Percentiles rank a stretch among this genome's conserved stretches.
These are phyloP conservation scores for Tuber microsphaerosporum DNA, from an alignment of 495 filamentous ascomycete species.

Conservation along the genomic window DNA sequence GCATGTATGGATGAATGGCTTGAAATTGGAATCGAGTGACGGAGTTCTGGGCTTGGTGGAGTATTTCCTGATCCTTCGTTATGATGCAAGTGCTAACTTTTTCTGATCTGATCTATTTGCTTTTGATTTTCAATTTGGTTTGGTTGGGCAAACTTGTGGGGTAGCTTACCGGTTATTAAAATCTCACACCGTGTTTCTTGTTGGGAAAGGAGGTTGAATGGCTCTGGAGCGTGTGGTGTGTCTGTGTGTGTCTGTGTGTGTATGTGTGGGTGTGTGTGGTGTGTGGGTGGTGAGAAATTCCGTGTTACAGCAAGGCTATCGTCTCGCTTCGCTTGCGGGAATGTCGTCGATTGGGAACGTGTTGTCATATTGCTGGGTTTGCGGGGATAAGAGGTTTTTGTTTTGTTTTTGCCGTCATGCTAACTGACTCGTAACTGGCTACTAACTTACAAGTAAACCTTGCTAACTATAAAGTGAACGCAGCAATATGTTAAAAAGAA, in stretches of 20 bases:
- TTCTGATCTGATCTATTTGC: not conserved
- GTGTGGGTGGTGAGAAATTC: not conserved
- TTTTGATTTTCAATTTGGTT: not conserved
- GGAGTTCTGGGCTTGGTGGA: not conserved
- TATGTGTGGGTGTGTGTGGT: not conserved
- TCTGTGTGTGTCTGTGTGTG: not conserved
- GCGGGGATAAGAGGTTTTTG: not conserved
- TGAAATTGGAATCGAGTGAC: not conserved
- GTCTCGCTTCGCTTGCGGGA: conserved; percentile 1
- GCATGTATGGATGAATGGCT: not conserved
- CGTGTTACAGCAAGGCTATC: not conserved
- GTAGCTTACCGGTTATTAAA: not conserved
- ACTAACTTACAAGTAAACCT: not conserved
- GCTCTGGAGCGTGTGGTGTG: not conserved
- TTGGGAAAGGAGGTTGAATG: not conserved
- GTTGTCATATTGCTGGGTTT: not conserved
- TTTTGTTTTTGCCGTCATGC: not conserved
- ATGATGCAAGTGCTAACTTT: not conserved
- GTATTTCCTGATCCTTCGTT: not conserved
- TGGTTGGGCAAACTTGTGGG: not conserved
- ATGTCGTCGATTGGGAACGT: not conserved
- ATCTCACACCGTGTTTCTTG: not conserved
- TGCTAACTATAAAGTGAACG: not conserved
- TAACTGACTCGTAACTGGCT: not conserved
- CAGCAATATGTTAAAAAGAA: not conserved